Base-by-base conservation (phyloP, 768 basidiomycete genomes). In the Macrolepiota albuminosa region DNA sequence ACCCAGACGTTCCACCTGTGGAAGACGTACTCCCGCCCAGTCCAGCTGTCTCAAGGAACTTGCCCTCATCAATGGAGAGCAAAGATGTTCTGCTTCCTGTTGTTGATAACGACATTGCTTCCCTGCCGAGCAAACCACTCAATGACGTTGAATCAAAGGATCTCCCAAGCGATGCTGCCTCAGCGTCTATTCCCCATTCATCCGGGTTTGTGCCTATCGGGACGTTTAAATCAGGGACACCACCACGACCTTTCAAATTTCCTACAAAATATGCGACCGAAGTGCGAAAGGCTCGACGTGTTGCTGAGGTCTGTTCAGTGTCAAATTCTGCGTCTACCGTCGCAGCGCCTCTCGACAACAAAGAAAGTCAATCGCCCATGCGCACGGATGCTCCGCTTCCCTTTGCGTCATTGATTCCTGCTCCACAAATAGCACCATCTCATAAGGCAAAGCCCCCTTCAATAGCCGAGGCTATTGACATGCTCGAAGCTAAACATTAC, bases 131-230 rank as follows among this genome's bases (percentile, higher is more conserved):
- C 5, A 50, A 58, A 40, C 29, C 57, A 1, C 21, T 24, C 10
- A 47, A 47, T 39, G 48, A 7, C 16, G 51, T 13, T 29, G 56
- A 59, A 36, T 18, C 31, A 3, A 48, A 54, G 33, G 48, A 45
- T 34, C 37, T 11, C 14, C 34, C 61, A 13, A 51, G 58, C 33
- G 58, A 69, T 47, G 64, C 69, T 45, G 73, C 76, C 9, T 67
- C 75, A 31, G 70, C 76, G 0, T 87, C 88, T 0, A 86, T 90
- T 68, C 87, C 88, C 31, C 84, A 88, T 3, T 91, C 88, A 2
- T 89, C 88, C 54, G 89, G 88, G 1, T 91, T 91, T 65, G 78
- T 89, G 21, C 84, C 88, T 0, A 81, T 90, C 13, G 77, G 80
- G 6, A 82, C 82, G 0, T 75, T 83, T 52, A 82, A 80, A 56